phyloP scores from a whole-genome alignment of 1,284 basidiomycete species.

The Heliocybe sulcata region DNA sequence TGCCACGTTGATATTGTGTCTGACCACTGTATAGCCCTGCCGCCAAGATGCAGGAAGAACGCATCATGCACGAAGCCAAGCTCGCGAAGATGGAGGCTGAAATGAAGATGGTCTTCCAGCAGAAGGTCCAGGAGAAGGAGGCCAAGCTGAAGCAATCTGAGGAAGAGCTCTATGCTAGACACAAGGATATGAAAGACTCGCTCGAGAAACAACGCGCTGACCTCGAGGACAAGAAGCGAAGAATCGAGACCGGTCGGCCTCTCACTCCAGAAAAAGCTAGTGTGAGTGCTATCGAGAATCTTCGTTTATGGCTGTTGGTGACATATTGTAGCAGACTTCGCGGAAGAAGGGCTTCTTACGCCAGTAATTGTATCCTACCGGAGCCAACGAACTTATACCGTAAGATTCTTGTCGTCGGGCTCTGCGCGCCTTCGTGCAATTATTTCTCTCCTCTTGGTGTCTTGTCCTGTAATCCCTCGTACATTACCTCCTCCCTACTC shows the following conservation, averaged over 20 bases:
- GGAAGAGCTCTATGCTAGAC: constrained; percentile 94
- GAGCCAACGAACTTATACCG: constrained; percentile 4
- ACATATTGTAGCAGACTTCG: constrained; percentile 34
- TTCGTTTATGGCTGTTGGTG: not conserved
- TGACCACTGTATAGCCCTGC: constrained; percentile 60
- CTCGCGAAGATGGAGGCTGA: constrained; percentile 98
- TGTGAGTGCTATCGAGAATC: constrained; percentile 32
- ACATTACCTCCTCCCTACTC: constrained; percentile 25
- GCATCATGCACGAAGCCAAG: constrained; percentile 89
- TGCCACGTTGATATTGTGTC: constrained; percentile 8
- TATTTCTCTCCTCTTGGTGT: constrained; percentile 18
- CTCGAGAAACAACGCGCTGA: constrained; percentile 95
- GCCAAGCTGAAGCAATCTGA: constrained; percentile 96
- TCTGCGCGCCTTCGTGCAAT: constrained; percentile 22
- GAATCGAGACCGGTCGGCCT: constrained; percentile 90
- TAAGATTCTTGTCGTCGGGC: not conserved
- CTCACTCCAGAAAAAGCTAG: constrained; percentile 89
- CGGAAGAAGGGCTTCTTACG: constrained; percentile 75
- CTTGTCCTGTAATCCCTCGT: constrained; percentile 26
- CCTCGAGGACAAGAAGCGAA: constrained; percentile 97
- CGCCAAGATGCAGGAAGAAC: constrained; percentile 91
- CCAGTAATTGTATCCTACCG: constrained; percentile 30
- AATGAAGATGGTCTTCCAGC: constrained; percentile 99
- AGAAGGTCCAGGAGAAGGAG: constrained; percentile 98
- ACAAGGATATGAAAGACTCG: constrained; percentile 98